Conservation (phyloP, 352 stramenopile species). For the Phytophthora pistaciae region DNA sequence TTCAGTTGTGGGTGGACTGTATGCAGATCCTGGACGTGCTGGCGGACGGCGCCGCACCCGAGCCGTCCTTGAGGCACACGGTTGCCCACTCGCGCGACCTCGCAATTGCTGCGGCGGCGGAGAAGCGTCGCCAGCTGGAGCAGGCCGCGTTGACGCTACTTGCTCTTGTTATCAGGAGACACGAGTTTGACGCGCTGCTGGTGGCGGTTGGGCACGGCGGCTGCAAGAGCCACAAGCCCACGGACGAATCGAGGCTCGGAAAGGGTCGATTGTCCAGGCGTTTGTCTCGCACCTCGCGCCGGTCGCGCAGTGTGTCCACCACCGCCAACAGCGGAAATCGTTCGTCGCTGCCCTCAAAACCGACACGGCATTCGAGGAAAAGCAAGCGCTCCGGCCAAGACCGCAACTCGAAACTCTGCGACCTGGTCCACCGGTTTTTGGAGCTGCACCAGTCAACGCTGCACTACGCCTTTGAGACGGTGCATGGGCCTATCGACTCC, state of each 20-base stretch:
- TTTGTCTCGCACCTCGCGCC: constrained; percentile 27
- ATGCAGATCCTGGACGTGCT: constrained; percentile 57
- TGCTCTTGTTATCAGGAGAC: constrained; percentile 50
- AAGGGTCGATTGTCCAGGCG: constrained; percentile 28
- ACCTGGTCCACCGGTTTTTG: constrained; percentile 60
- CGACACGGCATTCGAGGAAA: constrained; percentile 8
- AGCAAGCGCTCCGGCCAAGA: constrained; percentile 26
- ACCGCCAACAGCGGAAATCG: constrained; percentile 13
- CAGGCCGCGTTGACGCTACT: constrained; percentile 47
- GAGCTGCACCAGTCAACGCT: constrained; percentile 73
- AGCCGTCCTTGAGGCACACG: constrained; percentile 39
- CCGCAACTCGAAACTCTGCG: constrained; percentile 48
- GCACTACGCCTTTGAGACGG: constrained; percentile 54
- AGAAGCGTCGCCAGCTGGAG: constrained; percentile 48
- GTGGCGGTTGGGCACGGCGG: constrained; percentile 57
- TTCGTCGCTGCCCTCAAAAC: constrained; percentile 8
- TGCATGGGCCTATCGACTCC: constrained; percentile 30
- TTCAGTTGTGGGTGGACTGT: constrained; percentile 69
- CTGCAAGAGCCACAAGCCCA: constrained; percentile 59
- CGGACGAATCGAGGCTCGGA: constrained; percentile 24
- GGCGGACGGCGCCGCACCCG: constrained; percentile 31
- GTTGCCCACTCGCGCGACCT: constrained; percentile 33
- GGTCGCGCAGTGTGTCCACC: constrained; percentile 36
- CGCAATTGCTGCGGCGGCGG: constrained; percentile 21
- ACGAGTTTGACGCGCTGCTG: constrained; percentile 69